A percentile compares a stretch with the other conserved stretches of the same genome.
Evolutionary conservation across 352 stramenopile species (phyloP).

Genomic region (Phytophthora idaei): DNA sequence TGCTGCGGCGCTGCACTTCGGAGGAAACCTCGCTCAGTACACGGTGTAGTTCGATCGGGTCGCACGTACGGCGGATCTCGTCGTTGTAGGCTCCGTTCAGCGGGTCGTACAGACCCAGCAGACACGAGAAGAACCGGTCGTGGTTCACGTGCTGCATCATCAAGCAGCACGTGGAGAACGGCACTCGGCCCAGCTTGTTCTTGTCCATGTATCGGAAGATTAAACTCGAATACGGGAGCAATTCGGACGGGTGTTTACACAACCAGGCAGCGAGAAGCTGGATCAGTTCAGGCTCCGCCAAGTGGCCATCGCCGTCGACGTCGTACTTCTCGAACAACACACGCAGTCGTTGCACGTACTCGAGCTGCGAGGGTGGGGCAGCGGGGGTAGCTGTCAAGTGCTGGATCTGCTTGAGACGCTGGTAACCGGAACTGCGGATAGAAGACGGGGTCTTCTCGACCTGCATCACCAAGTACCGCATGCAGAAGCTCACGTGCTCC

Average conservation of each 20-base stretch:
- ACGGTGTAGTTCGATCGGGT: conserved; percentile 68
- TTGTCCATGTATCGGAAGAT: conserved; percentile 92
- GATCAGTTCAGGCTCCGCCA: conserved; percentile 74
- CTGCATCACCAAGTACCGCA: conserved; percentile 86
- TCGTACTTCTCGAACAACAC: conserved; percentile 86
- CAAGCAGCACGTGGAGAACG: conserved; percentile 84
- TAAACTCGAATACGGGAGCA: conserved; percentile 78
- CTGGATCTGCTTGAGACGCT: conserved; percentile 84
- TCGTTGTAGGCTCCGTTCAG: conserved; percentile 77
- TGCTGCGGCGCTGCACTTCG: conserved; percentile 59
- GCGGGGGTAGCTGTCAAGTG: conserved; percentile 61
- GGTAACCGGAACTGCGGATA: conserved; percentile 76
- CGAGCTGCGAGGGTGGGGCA: conserved; percentile 72
- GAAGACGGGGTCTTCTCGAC: conserved; percentile 73
- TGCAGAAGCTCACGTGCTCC: conserved; percentile 82
- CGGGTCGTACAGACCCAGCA: conserved; percentile 84
- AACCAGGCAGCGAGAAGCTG: conserved; percentile 84
- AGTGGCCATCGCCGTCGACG: conserved; percentile 59
- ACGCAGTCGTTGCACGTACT: conserved; percentile 84
- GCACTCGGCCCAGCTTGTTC: conserved; percentile 75
- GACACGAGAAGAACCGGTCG: conserved; percentile 87
- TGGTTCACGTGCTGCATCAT: conserved; percentile 91
- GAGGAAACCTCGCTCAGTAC: conserved; percentile 81
- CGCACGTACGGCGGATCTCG: conserved; percentile 67
- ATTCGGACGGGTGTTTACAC: conserved; percentile 80